Evolutionary conservation across 2,329 filamentous ascomycete genomes (phyloP), one percentile per base, ranked within the genome.

Genomic region (Knoxdaviesia capensis): DNA sequence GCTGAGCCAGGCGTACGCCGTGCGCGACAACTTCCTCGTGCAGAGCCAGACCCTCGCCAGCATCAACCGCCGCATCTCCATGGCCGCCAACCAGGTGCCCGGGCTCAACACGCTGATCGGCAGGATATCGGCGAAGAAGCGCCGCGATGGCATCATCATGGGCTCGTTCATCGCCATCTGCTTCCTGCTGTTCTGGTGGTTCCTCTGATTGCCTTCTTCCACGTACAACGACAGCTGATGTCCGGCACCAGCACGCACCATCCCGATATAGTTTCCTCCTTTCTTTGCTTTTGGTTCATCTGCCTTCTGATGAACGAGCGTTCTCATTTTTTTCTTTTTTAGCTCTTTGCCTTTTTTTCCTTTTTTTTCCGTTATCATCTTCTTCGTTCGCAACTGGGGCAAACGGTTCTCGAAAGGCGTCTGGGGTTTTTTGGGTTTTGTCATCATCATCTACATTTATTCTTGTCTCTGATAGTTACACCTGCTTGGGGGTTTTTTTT

Each of bases 101-200:
- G 90, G 90, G 1, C 77, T 98, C 52, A 98, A 96, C 59, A 77
- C 77, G 41, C 64, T 98, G 54, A 96, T 98, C 52, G 76, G 77
- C 41, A 80, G 84, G 61, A 98, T 98, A 60, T 88, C 87, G 41
- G 79, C 84, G 44, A 92, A 93, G 67, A 93, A 93, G 71, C 76
- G 88, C 57, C 77, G 90, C 52, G 90, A 98, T 59, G 87, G 87
- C 31, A 79, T 98, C 50, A 94, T 98, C 49, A 71, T 98, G 64
- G 90, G 85, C 11, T 66, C 68, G 39, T 94, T 98, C 53, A 86
- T 98, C 53, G 87, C 86, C 0, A 71, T 94, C 51, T 96, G 90
- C 62, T 92, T 92, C 55, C 60, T 96, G 52, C 62, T 92, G 62
- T 71, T 96, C 53, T 73, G 88, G 53, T 92, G 77, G 58, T 81